phyloP scores from a whole-genome alignment of 805 yeast species.

The Soucietia sequanensis region DNA sequence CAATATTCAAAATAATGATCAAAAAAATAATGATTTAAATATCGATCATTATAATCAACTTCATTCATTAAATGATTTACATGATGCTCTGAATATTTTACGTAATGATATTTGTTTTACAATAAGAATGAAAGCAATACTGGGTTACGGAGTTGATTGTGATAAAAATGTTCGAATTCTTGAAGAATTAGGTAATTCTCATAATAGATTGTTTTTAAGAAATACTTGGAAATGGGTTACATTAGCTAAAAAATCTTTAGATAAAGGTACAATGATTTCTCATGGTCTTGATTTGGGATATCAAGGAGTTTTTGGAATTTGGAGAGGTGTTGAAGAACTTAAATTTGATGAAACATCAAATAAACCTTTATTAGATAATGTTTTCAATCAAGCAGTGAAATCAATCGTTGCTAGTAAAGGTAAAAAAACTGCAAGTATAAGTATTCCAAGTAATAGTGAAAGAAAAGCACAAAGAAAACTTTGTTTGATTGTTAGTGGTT shows the following conservation, averaged over 20 bases:
- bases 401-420: constrained; percentile 51
- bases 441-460: constrained; percentile 45
- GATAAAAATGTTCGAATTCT: constrained; percentile 59
- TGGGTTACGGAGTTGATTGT: constrained; percentile 73
- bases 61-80: constrained; percentile 1
- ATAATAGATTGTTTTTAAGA: constrained; percentile 52
- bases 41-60: constrained; percentile 27
- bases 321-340: constrained; percentile 69
- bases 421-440: constrained; percentile 45
- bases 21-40: constrained; percentile 16
- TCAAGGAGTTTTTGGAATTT: constrained; percentile 85
- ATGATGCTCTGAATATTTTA: constrained; percentile 29
- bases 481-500: constrained; percentile 83
- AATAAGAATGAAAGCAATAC: constrained; percentile 67
- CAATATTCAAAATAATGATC: constrained; percentile 4
- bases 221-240: constrained; percentile 93
- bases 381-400: constrained; percentile 51
- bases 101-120: constrained; percentile 71
- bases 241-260: constrained; percentile 63
- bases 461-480: constrained; percentile 67
- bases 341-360: constrained; percentile 36
- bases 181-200: constrained; percentile 49
- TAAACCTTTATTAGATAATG: constrained; percentile 29
- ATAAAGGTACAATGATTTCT: constrained; percentile 64
- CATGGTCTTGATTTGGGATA: constrained; percentile 77